Base-by-base conservation (phyloP, 116 monocot genomes). In the Iris pallida region DNA sequence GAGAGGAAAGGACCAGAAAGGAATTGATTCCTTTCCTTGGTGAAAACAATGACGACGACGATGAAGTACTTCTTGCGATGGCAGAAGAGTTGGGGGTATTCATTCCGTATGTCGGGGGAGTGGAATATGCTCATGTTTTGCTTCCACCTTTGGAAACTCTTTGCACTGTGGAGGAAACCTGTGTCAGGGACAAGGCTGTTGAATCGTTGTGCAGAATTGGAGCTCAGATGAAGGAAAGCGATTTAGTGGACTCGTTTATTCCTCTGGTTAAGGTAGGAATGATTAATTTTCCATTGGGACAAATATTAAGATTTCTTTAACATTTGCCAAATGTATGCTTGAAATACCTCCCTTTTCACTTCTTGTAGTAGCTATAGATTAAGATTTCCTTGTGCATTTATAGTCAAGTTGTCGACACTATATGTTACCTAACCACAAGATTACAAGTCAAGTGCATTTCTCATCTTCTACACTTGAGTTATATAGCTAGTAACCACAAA, bases 41-140 rank as follows among this genome's bases (percentile, higher is more conserved):
- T 77, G 94, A 94, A 74, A 94, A 94, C 66, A 94, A 86, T 73
- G 94, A 94, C 13, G 94, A 94, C 8, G 94, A 94, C 66, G 94
- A 94, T 70, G 94, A 90, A 64, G 94, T 94, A 59, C 90, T 94
- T 74, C 94, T 90, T 78, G 94, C 90, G 20, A 94, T 90, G 94
- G 94, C 94, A 4, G 94, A 94, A 71, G 94, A 94, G 53, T 66
- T 94, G 64, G 94, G 94, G 1, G 94, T 87, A 42, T 94, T 94
- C 63, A 94, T 90, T 75, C 90, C 94, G 45, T 94, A 94, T 79
- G 85, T 94, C 60, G 94, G 94, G 41, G 94, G 94, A 15, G 81
- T 94, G 20, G 94, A 90, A 7, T 74, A 85, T 81, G 85, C 90
- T 65, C 82, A 82, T 83, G 90, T 87, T 55, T 71, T 94, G 55